Evolutionary conservation across 768 basidiomycete genomes (phyloP).

Genomic region (Psilocybe tampanensis): DNA sequence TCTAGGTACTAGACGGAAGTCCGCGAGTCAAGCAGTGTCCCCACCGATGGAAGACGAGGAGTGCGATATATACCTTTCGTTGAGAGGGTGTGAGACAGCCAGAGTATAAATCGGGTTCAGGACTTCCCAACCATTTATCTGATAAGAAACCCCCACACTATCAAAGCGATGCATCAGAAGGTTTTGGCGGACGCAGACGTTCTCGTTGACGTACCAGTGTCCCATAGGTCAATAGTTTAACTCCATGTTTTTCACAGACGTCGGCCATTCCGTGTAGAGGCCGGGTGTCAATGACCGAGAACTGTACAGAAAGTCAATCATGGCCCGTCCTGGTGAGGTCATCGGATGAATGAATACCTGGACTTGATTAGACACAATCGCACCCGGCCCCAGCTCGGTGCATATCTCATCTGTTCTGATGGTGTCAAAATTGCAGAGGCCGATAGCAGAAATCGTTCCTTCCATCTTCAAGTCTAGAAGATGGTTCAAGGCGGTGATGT

Average conservation of each 20-base stretch:
- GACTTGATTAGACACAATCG: constrained; percentile 81
- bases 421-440: constrained; percentile 83
- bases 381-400: constrained; percentile 66
- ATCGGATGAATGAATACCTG: constrained; percentile 49
- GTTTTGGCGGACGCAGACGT: neutral
- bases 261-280: constrained; percentile 77
- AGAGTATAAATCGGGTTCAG: constrained; percentile 74
- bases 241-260: constrained; percentile 69
- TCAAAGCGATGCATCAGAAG: constrained; percentile 4
- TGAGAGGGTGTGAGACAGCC: constrained; percentile 77
- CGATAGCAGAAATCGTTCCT: constrained; percentile 64
- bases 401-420: constrained; percentile 80
- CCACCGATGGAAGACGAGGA: neutral
- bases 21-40: neutral
- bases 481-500: constrained; percentile 45
- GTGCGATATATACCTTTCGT: constrained; percentile 57
- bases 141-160: constrained; percentile 88
- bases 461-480: constrained; percentile 62
- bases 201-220: constrained; percentile 57
- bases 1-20: constrained; percentile 73
- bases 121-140: constrained; percentile 69
- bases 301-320: constrained; percentile 44
- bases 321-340: neutral
- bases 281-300: constrained; percentile 80
- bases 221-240: constrained; percentile 83